phyloP scores from a whole-genome alignment of 2,329 filamentous ascomycete genomes.

The Metarhizium humberi region DNA sequence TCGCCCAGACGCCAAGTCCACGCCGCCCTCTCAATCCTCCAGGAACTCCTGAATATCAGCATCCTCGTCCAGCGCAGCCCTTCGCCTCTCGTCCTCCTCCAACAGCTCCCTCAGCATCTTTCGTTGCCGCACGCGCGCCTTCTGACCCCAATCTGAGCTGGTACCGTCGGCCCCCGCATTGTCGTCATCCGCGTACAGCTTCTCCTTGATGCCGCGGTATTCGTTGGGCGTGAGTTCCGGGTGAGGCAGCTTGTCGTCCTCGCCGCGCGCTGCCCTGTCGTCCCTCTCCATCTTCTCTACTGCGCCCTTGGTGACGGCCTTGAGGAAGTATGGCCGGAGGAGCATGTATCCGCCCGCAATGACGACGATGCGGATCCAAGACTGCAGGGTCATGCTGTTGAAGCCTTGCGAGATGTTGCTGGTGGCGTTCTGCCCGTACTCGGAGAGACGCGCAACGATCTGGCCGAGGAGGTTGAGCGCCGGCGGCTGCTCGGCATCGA shows the following conservation, averaged over 20 bases:
- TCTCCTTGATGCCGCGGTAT: constrained; percentile 46
- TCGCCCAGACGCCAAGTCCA: neutral
- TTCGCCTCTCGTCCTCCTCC: constrained; percentile 51
- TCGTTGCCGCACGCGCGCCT: constrained; percentile 59
- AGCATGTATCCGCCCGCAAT: constrained; percentile 67
- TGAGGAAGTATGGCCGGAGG: constrained; percentile 64
- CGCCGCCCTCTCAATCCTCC: constrained; percentile 30
- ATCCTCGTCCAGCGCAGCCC: constrained; percentile 57
- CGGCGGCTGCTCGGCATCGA: constrained; percentile 13
- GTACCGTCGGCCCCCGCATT: constrained; percentile 36
- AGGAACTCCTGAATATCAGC: constrained; percentile 69
- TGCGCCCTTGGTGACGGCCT: constrained; percentile 53
- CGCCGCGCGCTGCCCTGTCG: constrained; percentile 27
- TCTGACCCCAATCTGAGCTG: constrained; percentile 57
- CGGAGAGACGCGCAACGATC: constrained; percentile 20
- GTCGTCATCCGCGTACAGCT: constrained; percentile 44
- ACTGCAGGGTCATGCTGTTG: constrained; percentile 38
- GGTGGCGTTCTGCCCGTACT: constrained; percentile 27
- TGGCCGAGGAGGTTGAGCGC: constrained; percentile 25
- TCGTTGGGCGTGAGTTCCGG: constrained; percentile 55
- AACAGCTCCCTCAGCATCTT: constrained; percentile 56
- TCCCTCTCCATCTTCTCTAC: constrained; percentile 55
- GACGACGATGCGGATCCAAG: constrained; percentile 60
- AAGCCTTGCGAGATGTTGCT: constrained; percentile 43
- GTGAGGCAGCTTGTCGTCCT: constrained; percentile 5